Percentiles rank a stretch among this genome's conserved stretches.
These are phyloP conservation scores for Didymella lethalis DNA, from an alignment of 2,329 filamentous ascomycete species.

Conservation along the genomic window DNA sequence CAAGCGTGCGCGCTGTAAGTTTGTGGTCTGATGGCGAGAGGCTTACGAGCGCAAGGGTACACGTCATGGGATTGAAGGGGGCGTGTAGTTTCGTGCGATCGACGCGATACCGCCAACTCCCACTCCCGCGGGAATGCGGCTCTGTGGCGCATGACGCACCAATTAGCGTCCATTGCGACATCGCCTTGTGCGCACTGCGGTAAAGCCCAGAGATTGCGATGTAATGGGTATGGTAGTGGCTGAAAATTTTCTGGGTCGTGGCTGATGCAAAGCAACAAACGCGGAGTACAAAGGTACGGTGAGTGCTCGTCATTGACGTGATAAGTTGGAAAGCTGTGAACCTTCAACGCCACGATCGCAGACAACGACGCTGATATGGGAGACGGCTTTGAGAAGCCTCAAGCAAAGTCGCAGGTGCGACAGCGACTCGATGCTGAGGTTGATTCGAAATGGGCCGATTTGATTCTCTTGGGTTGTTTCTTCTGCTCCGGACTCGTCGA, in stretches of 20 bases:
- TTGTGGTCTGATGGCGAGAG: background rate
- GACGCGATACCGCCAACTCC: conserved; percentile 1
- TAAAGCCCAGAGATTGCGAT: background rate
- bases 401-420: conserved; percentile 13
- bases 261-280: conserved; percentile 10
- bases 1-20: too few relatives aligned
- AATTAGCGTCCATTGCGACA: conserved; percentile 23
- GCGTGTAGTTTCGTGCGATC: background rate
- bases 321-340: background rate
- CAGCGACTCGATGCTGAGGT: conserved; percentile 23
- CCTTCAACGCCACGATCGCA: background rate
- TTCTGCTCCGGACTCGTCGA: conserved; percentile 59
- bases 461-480: conserved; percentile 54
- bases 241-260: conserved; percentile 20
- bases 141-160: conserved; percentile 19
- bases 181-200: conserved; percentile 11
- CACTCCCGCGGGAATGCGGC: conserved; percentile 12
- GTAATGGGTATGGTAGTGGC: conserved; percentile 6
- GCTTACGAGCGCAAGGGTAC: background rate
- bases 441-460: conserved; percentile 27
- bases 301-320: background rate
- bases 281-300: conserved; percentile 12
- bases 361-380: conserved; percentile 9
- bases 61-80: background rate
- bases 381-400: conserved; percentile 9